Evolutionary conservation across 768 basidiomycete genomes (phyloP).

Genomic region (Galerina marginata): DNA sequence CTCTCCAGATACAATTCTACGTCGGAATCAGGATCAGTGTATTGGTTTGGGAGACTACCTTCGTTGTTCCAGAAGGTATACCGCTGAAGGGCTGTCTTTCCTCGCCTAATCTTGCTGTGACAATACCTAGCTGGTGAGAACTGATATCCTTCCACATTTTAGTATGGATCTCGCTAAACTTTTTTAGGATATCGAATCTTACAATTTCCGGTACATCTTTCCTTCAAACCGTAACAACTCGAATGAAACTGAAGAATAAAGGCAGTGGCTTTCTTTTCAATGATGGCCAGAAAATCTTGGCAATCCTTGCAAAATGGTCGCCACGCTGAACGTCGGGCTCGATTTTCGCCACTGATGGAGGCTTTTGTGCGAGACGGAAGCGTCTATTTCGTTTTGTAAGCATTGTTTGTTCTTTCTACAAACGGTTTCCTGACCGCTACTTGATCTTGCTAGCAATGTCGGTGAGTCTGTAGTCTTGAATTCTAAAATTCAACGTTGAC

Average conservation of each 20-base stretch:
- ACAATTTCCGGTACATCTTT: neutral
- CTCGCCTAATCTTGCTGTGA: neutral
- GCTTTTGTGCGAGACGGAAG: constrained; percentile 1
- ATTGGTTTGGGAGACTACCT: neutral
- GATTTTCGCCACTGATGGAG: neutral
- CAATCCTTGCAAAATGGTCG: neutral
- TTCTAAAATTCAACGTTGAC: neutral
- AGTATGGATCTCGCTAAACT: neutral
- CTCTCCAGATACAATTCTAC: neutral
- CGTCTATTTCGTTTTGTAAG: constrained; percentile 1
- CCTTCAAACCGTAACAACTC: neutral
- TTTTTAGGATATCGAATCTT: neutral
- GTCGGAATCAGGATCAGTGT: neutral
- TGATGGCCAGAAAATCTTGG: neutral
- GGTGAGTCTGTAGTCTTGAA: neutral
- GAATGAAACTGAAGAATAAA: no score
- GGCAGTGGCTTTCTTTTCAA: neutral
- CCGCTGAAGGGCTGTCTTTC: neutral
- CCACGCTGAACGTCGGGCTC: neutral
- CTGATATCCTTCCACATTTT: neutral
- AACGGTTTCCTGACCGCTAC: neutral
- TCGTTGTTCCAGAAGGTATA: neutral
- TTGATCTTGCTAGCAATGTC: neutral
- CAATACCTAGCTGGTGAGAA: constrained; percentile 1
- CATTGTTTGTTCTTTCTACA: neutral